Evolutionary conservation across 352 stramenopile genomes (phyloP), one percentile per base, ranked within the genome.

Genomic region (Globisporangium paddicum): DNA sequence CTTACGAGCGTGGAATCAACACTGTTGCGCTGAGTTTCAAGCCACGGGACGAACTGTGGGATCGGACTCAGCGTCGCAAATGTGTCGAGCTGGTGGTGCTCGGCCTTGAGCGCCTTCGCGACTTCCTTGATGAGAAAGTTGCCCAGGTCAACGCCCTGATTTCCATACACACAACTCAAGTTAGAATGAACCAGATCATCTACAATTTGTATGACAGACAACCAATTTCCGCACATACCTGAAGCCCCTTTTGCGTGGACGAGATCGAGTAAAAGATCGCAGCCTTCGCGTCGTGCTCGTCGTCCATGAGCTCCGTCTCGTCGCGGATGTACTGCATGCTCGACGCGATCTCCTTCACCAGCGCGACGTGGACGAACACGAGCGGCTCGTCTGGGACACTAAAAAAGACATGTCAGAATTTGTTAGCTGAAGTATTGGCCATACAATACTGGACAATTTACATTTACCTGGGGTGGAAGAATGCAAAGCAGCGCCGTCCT

Each of bases 261-360:
- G 79, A 97, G 65, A 99, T 99, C 1, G 95, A 98, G 72, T 99
- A 99, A 66, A 98, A 98, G 34, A 98, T 96, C 16, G 95, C 94
- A 53, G 86, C 74, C 38, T 78, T 75, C 16, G 79, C 76, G 48
- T 89, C 63, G 8, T 74, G 72, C 34, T 78, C 67, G 55, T 94
- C 76, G 21, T 68, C 42, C 52, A 91, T 68, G 56, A 75, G 74
- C 42, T 92, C 79, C 9, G 79, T 96, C 64, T 73, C 72, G 1
- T 93, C 76, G 18, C 78, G 79, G 56, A 98, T 96, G 59, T 97
- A 86, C 34, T 82, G 68, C 94, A 99, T 98, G 60, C 86, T 95
- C 14, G 69, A 71, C 8, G 95, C 93, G 1, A 98, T 73, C 44
- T 94, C 71, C 62, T 83, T 82, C 44, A 97, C 81, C 23, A 99